Evolutionary conservation across 352 stramenopile species (phyloP), one percentile per base, ranked within the genome.

Genomic region (Peronospora farinosa): DNA sequence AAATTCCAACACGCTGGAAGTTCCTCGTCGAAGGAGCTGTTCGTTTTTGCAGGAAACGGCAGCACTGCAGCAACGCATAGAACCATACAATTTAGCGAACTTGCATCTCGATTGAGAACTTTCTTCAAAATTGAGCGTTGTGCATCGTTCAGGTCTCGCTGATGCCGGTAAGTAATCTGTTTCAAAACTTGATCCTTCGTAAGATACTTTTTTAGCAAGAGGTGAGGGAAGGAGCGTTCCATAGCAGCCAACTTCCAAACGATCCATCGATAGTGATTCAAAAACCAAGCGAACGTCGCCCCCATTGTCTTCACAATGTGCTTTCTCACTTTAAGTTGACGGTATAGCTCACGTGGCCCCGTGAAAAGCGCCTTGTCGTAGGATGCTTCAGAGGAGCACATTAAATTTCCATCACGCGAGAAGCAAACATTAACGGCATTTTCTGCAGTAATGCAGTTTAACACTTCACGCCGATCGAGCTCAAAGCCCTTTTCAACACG

Each of bases 221-320:
- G 66, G 10, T 57, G 54, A 37, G 71, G 62, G 21, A 79, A 84
- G 13, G 54, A 50, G 0, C 73, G 52, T 37, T 88, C 78, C 65
- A 69, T 84, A 7, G 61, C 54, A 33, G 78, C 70, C 23, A 85
- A 63, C 43, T 88, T 88, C 72, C 75, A 85, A 16, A 88, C 66
- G 33, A 86, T 57, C 78, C 78, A 88, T 1, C 78, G 62, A 55
- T 68, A 88, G n/a, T 88, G 78, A 54, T 86, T 88, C 9, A 65
- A 33, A 55, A 88, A 88, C 78, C 78, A 88, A 19, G 42, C 45
- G 21, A 63, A 61, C 10, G 74, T 78, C 17, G 73, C 74, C 4
- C 59, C 66, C 13, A 43, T 65, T 5, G 51, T 53, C 21, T 52
- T 42, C 1, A 61, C 36, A 43, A 86, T 57, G 21, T 67, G 57